These are phyloP conservation scores for Pleurotus pulmonarius DNA, from an alignment of 768 basidiomycete genomes.

Conservation along the genomic window DNA sequence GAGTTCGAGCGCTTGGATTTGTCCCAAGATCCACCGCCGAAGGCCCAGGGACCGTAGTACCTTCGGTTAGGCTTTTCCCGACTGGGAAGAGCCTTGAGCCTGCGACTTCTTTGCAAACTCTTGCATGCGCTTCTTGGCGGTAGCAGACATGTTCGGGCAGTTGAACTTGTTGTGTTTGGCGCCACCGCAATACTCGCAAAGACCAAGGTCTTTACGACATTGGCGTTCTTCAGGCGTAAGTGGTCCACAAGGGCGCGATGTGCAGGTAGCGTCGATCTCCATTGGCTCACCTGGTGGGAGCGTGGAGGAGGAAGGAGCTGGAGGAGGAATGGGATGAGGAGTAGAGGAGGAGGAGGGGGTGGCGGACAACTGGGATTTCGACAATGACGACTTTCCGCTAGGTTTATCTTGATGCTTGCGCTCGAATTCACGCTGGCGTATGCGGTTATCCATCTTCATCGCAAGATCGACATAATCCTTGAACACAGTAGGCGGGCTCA, in stretches of 20 bases:
- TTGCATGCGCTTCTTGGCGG: conserved; percentile 12
- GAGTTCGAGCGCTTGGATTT: conserved; percentile 12
- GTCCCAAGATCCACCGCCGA: conserved; percentile 23
- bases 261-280: conserved; percentile 25
- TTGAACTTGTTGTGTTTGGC: conserved; percentile 20
- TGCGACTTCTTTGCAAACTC: conserved; percentile 3
- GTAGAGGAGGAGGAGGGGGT: conserved; percentile 3
- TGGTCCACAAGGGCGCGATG: conserved; percentile 15
- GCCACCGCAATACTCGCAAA: conserved; percentile 33
- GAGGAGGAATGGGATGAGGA: not conserved
- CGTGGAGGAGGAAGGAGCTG: conserved; percentile 10
- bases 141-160: conserved; percentile 20
- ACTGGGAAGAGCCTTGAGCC: conserved; percentile 14
- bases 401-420: not conserved
- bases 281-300: conserved; percentile 19
- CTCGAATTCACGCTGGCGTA: conserved; percentile 18
- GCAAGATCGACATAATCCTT: conserved; percentile 17
- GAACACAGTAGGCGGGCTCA: conserved; percentile 15
- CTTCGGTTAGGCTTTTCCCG: conserved; percentile 26
- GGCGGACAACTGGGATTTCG: not conserved
- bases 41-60: conserved; percentile 22
- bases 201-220: conserved; percentile 16
- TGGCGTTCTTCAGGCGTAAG: conserved; percentile 24
- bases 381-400: not conserved
- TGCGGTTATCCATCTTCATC: conserved; percentile 23